Evolutionary conservation across 2,329 filamentous ascomycete genomes (phyloP), one percentile per base, ranked within the genome.

Genomic region (Cyanodermella asteris): DNA sequence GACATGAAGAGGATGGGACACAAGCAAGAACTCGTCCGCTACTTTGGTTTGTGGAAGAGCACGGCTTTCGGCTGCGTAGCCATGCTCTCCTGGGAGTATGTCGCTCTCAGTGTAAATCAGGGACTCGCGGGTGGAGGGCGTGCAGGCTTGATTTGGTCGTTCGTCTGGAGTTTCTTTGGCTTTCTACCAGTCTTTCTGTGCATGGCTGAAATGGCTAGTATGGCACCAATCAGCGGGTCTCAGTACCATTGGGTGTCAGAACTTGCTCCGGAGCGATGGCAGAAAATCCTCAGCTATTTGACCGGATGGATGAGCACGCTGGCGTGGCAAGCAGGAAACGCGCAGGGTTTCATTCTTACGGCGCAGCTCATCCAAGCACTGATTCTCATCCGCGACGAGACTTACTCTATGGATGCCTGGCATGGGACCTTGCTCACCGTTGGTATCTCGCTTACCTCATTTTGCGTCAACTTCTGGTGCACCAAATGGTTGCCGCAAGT

Each of bases 381-480:
- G 34, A 34, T 45, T 13, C 10, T 20, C 7, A 30, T 45, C 8
- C 34, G 38, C 11, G 25, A 43, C 24, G 7, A 36, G 13, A 11
- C 21, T 16, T 38, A 38, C 23, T 23, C 27, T 5, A 21, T 35
- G 3, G 28, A 31, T 8, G 18, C 21, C 14, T 43, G 39, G 41
- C 36, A 41, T 5, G 30, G 25, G 2, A 38, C 32, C 3, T 28
- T 41, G 1, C 27, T 43, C 13, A 38, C 35, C 3, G 36, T 44
- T 9, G 36, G 30, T 4, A 27, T 34, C 27, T 26, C 48, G 12
- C 20, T 42, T 19, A 24, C 45, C 27, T 37, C 42, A 6, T 35
- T 42, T 5, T 36, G 33, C 4, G 47, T 48, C 40, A 48, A 49
- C 33, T 43, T 45, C 24, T 44, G 40, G 27, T 36, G 39, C 24